Evolutionary conservation across 352 stramenopile species (phyloP).

Genomic region (Aphanomyces stellatus): DNA sequence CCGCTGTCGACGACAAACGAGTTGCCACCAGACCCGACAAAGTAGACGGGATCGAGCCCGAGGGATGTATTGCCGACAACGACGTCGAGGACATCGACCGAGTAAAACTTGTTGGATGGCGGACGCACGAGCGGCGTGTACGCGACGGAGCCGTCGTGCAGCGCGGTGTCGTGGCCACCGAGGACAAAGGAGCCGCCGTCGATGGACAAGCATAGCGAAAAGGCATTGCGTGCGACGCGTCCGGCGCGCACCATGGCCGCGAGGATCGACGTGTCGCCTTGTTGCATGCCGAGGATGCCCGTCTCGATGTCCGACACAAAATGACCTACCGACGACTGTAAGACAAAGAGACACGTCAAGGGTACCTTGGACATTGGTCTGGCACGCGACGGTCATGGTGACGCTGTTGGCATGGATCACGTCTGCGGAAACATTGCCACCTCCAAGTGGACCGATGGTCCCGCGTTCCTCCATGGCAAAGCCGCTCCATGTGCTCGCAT

Average conservation of each 20-base stretch:
- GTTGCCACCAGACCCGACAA: background rate
- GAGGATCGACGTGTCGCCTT: background rate
- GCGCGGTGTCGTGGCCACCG: slow-evolving; percentile 35
- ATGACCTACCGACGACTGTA: background rate
- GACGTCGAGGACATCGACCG: background rate
- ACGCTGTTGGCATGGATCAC: background rate
- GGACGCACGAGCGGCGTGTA: slow-evolving; percentile 39
- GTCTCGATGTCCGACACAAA: background rate
- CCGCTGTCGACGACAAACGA: slow-evolving; percentile 59
- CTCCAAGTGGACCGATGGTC: background rate
- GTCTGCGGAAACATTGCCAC: too few relatives aligned
- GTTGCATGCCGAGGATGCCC: slow-evolving; percentile 2
- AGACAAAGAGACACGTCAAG: background rate
- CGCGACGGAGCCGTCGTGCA: slow-evolving; percentile 41
- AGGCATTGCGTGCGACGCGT: slow-evolving; percentile 34
- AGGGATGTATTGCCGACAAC: slow-evolving; percentile 17
- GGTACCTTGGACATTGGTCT: background rate
- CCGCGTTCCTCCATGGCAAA: background rate
- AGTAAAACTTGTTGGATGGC: background rate
- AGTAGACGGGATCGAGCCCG: slow-evolving; percentile 19
- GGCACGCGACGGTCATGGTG: background rate
- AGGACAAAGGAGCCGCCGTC: slow-evolving; percentile 62
- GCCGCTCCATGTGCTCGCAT: background rate
- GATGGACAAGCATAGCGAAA: slow-evolving; percentile 69
- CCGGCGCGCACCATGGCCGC: background rate